Evolutionary conservation across 208 protist genomes (phyloP).

Genomic region (Novymonas esmeraldas): DNA sequence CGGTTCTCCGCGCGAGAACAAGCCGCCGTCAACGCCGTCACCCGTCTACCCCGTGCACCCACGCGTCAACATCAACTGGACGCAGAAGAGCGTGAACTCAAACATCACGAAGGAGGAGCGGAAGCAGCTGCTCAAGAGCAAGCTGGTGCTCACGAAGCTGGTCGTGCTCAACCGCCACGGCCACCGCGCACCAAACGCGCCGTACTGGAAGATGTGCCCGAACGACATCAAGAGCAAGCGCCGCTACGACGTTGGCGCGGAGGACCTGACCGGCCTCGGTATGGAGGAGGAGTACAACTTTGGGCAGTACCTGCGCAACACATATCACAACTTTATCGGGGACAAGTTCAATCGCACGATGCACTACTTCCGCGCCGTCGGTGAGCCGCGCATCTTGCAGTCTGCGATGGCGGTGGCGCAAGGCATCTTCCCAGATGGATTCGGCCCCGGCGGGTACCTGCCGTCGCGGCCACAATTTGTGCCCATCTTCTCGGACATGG

Average conservation of each 20-base stretch:
- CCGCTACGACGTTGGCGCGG: slow-evolving; percentile 61
- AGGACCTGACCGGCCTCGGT: slow-evolving; percentile 74
- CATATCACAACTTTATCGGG: slow-evolving; percentile 65
- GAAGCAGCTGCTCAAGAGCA: slow-evolving; percentile 32
- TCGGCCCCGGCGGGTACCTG: slow-evolving; percentile 71
- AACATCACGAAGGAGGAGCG: slow-evolving; percentile 42
- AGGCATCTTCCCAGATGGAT: slow-evolving; percentile 81
- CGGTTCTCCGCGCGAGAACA: not conserved
- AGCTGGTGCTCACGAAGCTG: slow-evolving; percentile 76
- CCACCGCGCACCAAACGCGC: slow-evolving; percentile 78
- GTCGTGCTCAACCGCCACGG: slow-evolving; percentile 83
- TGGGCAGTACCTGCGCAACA: slow-evolving; percentile 61
- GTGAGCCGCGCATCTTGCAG: slow-evolving; percentile 86
- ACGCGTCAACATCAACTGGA: slow-evolving; percentile 70
- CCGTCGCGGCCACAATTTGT: slow-evolving; percentile 80
- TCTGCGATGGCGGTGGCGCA: slow-evolving; percentile 77
- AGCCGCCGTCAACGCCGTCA: not conserved
- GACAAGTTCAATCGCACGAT: slow-evolving; percentile 71
- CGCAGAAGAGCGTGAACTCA: slow-evolving; percentile 28
- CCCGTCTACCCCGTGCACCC: slow-evolving; percentile 36
- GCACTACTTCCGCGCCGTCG: slow-evolving; percentile 84
- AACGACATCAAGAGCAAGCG: slow-evolving; percentile 52
- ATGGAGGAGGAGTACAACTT: slow-evolving; percentile 87
- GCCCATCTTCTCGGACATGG: slow-evolving; percentile 86
- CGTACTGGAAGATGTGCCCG: slow-evolving; percentile 78